phyloP scores from a whole-genome alignment of 108 stramenopile species.

The Fragilaria radians region DNA sequence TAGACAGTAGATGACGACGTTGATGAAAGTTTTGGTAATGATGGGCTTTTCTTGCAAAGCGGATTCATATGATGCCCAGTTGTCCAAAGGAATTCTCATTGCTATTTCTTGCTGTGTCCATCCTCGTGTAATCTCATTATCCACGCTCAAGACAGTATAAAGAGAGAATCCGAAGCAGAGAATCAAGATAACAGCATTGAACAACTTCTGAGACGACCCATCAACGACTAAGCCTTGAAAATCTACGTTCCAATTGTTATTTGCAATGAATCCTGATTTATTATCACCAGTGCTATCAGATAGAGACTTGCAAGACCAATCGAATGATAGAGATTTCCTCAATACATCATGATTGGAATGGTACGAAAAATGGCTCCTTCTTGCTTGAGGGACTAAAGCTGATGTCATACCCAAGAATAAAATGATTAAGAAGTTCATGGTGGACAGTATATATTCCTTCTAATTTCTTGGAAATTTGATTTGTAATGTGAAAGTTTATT shows the following conservation, averaged over 20 bases:
- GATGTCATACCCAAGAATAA: too few species aligned
- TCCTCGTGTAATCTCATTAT: constrained; percentile 79
- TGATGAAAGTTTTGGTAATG: constrained; percentile 89
- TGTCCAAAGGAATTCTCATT: constrained; percentile 84
- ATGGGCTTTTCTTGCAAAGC: constrained; percentile 78
- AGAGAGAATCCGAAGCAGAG: constrained; percentile 65
- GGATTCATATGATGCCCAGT: constrained; percentile 83
- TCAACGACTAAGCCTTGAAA: not conserved
- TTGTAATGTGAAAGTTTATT: too few species aligned
- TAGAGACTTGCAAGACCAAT: too few species aligned
- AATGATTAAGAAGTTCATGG: too few species aligned
- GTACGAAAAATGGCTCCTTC: too few species aligned
- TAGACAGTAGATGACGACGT: constrained; percentile 89
- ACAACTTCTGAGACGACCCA: not conserved
- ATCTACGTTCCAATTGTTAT: not conserved
- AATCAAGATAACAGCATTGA: constrained; percentile 61
- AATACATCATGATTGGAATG: too few species aligned
- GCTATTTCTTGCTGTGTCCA: constrained; percentile 76
- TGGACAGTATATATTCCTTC: too few species aligned
- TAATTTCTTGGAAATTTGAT: too few species aligned
- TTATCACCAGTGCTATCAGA: too few species aligned
- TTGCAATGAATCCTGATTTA: too few species aligned
- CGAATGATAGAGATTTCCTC: too few species aligned
- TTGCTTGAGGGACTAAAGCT: too few species aligned
- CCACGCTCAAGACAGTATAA: constrained; percentile 72